Evolutionary conservation across 176 grass and related monocot genomes (phyloP).

Genomic region (Oryza australiensis): DNA sequence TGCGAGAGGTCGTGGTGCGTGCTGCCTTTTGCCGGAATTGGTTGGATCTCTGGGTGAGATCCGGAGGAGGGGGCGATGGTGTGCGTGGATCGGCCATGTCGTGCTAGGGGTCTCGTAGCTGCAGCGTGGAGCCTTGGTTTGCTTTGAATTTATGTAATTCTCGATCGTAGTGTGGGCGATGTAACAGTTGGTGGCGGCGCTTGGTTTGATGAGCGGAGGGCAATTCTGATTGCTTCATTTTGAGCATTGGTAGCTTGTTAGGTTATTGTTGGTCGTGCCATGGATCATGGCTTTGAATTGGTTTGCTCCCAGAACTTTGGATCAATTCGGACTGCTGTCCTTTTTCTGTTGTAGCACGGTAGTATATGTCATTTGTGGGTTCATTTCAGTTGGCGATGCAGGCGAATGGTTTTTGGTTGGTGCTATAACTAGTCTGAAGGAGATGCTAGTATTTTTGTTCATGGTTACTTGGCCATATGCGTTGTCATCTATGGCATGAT

Average conservation of each 20-base stretch:
- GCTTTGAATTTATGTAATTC: conserved; percentile 20
- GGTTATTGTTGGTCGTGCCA: neutral
- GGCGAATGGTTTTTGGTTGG: neutral
- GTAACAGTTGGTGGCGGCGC: neutral
- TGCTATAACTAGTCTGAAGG: neutral
- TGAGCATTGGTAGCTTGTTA: neutral
- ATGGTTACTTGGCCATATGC: neutral
- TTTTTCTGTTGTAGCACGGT: conserved; percentile 13
- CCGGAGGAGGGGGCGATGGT: neutral
- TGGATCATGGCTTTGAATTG: conserved; percentile 14
- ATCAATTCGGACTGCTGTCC: neutral
- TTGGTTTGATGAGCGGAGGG: neutral
- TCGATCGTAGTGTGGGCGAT: neutral
- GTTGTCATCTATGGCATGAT: neutral
- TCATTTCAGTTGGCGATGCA: conserved; percentile 8
- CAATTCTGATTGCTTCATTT: conserved; percentile 16
- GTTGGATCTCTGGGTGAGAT: conserved; percentile 49
- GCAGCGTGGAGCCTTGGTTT: conserved; percentile 2
- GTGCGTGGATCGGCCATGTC: conserved; percentile 11
- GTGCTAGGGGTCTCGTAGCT: neutral
- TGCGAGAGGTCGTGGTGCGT: neutral
- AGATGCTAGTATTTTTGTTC: conserved; percentile 5
- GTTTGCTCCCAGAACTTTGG: conserved; percentile 26
- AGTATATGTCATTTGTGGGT: neutral
- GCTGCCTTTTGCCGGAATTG: conserved; percentile 23